A percentile compares a stretch with the other conserved stretches of the same genome.
phyloP scores from a whole-genome alignment of 495 filamentous ascomycete genomes.

The Tetracladium marchalianum region DNA sequence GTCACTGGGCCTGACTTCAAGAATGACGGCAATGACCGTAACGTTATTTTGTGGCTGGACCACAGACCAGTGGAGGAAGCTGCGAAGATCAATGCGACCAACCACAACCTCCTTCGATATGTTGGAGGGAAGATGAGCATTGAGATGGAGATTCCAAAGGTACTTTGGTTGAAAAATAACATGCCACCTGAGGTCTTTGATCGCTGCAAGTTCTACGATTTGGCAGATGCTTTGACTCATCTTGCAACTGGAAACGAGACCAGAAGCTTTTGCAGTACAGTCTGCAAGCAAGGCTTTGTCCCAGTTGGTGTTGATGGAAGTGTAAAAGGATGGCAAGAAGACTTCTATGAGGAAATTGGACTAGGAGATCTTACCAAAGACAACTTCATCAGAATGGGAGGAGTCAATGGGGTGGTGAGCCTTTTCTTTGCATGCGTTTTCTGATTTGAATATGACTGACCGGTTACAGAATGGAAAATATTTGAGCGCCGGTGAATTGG shows the following conservation, averaged over 20 bases:
- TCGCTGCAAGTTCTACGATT: conserved; percentile 91
- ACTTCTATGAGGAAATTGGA: conserved; percentile 79
- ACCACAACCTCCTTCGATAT: conserved; percentile 87
- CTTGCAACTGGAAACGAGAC: conserved; percentile 91
- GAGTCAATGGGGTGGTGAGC: conserved; percentile 87
- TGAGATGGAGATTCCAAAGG: conserved; percentile 98
- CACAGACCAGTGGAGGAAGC: conserved; percentile 87
- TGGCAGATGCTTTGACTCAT: conserved; percentile 89
- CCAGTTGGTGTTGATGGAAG: conserved; percentile 94
- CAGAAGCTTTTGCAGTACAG: conserved; percentile 82
- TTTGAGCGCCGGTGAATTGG: conserved; percentile 80
- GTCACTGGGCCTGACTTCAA: conserved; percentile 82
- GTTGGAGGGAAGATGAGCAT: conserved; percentile 96
- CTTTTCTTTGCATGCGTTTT: conserved; percentile 24
- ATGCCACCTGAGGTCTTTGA: conserved; percentile 90
- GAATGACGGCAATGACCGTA: conserved; percentile 67
- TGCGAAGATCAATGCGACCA: conserved; percentile 80
- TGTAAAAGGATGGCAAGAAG: conserved; percentile 96
- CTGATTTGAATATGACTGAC: conserved; percentile 17
- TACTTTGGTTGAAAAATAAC: conserved; percentile 93
- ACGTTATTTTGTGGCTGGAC: conserved; percentile 88
- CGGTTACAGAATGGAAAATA: conserved; percentile 71
- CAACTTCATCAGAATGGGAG: conserved; percentile 84
- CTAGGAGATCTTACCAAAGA: conserved; percentile 72
- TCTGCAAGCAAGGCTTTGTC: conserved; percentile 93